phyloP scores from a whole-genome alignment of 148 eudicot genomes.

The Cornus controversa region DNA sequence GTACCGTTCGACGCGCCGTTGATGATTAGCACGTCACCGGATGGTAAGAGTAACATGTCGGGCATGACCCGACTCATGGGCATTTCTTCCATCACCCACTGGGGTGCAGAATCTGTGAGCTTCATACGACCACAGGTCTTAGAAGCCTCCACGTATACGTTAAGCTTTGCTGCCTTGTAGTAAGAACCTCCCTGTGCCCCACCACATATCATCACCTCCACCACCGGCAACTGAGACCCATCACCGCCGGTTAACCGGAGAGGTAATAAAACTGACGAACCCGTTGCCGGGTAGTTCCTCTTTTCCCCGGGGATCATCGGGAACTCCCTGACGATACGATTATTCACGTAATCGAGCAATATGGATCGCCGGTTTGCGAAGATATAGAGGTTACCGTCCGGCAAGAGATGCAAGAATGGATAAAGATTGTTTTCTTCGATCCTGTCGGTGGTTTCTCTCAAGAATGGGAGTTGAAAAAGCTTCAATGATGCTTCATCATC shows the following conservation, averaged over 20 bases:
- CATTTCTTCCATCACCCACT: constrained; percentile 69
- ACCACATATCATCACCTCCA: constrained; percentile 82
- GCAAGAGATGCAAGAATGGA: constrained; percentile 77
- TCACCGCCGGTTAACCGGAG: constrained; percentile 8
- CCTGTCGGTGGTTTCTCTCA: constrained; percentile 52
- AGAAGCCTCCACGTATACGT: constrained; percentile 44
- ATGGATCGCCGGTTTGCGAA: constrained; percentile 79
- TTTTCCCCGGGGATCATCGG: constrained; percentile 66
- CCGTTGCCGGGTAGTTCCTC: constrained; percentile 71
- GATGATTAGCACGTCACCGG: constrained; percentile 61
- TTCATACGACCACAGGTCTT: constrained; percentile 52
- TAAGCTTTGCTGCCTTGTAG: constrained; percentile 23
- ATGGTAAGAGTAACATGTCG: constrained; percentile 69
- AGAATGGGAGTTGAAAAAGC: constrained; percentile 32
- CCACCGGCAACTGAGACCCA: constrained; percentile 12
- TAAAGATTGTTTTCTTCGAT: constrained; percentile 85
- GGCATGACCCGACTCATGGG: constrained; percentile 84
- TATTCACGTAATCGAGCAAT: constrained; percentile 39
- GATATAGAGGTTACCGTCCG: constrained; percentile 63
- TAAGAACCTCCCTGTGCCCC: constrained; percentile 58
- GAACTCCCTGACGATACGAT: constrained; percentile 39
- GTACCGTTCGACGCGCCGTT: constrained; percentile 80
- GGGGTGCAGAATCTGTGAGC: constrained; percentile 42
- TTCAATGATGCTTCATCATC: background rate
- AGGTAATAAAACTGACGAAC: constrained; percentile 76